Percentiles rank a stretch among this genome's conserved stretches.
Evolutionary conservation across 352 stramenopile species (phyloP).

Genomic region (Pythium sukuiense): DNA sequence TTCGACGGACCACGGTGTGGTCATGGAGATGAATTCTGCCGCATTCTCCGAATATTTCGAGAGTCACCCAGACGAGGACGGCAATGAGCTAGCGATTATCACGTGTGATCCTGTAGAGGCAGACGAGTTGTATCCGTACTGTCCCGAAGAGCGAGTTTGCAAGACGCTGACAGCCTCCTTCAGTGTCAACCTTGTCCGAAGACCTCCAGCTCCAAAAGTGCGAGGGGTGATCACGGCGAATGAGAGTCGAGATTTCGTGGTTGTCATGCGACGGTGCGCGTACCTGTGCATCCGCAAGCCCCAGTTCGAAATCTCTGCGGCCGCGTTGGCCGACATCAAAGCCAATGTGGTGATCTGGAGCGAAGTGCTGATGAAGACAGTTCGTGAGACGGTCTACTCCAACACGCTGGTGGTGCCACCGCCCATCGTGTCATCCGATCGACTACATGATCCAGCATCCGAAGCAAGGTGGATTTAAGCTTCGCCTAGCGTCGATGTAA

Average conservation of each 20-base stretch:
- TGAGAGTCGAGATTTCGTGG: not conserved
- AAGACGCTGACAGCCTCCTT: conserved; percentile 28
- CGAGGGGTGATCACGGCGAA: not conserved
- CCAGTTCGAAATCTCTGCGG: conserved; percentile 5
- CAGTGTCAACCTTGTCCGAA: conserved; percentile 16
- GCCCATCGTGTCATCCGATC: no score
- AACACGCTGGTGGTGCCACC: not conserved
- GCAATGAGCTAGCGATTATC: conserved; percentile 15
- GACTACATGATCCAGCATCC: no score
- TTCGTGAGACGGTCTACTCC: conserved; percentile 1
- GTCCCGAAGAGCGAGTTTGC: conserved; percentile 24
- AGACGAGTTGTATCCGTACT: conserved; percentile 52
- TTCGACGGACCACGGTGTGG: conserved; percentile 23
- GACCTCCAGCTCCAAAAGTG: not conserved
- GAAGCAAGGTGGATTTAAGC: no score
- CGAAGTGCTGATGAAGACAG: conserved; percentile 4
- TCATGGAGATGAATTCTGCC: conserved; percentile 24
- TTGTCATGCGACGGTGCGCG: conserved; percentile 6
- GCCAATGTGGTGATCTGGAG: not conserved
- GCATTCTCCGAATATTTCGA: conserved; percentile 29
- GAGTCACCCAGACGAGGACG: no score
- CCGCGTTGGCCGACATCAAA: conserved; percentile 5
- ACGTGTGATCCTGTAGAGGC: conserved; percentile 40
- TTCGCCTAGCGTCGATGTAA: no score
- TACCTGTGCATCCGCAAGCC: conserved; percentile 3